phyloP scores from a whole-genome alignment of 176 grass and related monocot genomes.

The Themeda triandra region DNA sequence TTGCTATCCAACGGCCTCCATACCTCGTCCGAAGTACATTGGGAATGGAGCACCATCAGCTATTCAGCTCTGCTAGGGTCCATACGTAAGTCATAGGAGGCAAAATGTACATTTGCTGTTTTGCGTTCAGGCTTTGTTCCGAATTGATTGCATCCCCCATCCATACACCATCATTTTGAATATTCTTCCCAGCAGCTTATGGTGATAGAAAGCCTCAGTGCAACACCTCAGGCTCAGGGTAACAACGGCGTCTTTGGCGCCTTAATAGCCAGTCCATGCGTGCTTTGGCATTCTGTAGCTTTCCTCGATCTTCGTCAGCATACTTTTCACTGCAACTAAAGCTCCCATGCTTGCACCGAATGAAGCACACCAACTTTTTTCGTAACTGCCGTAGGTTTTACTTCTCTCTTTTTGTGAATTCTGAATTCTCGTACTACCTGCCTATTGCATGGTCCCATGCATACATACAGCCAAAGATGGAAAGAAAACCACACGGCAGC shows the following conservation, averaged over 20 bases:
- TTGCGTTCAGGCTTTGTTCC: background rate
- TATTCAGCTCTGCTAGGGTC: background rate
- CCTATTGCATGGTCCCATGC: background rate
- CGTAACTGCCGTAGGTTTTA: background rate
- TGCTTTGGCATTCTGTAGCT: background rate
- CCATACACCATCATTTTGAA: background rate
- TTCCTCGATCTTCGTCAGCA: background rate
- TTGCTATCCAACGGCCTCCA: too few species aligned
- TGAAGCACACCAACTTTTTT: too few species aligned
- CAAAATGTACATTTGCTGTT: background rate
- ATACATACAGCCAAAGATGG: background rate
- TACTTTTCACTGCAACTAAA: background rate
- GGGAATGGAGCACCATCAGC: too few species aligned
- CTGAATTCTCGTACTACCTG: background rate
- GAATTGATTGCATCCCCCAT: background rate
- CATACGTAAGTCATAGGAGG: background rate
- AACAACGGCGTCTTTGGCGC: background rate
- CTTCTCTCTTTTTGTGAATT: background rate
- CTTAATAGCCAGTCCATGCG: background rate
- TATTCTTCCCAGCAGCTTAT: background rate
- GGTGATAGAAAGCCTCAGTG: background rate
- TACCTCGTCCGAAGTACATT: too few species aligned
- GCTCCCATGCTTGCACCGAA: background rate
- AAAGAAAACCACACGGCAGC: background rate
- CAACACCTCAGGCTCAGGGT: background rate